These are phyloP conservation scores for Parathielavia hyrcaniae DNA, from an alignment of 495 filamentous ascomycete species.

Conservation along the genomic window DNA sequence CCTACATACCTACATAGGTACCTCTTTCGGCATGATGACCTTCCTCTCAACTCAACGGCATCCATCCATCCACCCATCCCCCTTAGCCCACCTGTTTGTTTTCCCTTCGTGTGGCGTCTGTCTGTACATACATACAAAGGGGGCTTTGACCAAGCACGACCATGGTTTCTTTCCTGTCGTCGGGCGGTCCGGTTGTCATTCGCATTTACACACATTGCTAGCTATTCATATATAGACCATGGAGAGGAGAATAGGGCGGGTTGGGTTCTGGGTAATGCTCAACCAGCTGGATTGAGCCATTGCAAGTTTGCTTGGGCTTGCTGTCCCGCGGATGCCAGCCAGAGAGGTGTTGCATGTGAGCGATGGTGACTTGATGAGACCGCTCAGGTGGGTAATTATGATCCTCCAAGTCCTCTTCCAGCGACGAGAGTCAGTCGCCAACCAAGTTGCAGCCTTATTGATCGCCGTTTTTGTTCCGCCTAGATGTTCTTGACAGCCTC, in stretches of 20 bases:
- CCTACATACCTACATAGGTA: too few species aligned
- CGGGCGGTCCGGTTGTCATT: constrained; percentile 1
- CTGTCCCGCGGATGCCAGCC: too few species aligned
- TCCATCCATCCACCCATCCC: constrained; percentile 1
- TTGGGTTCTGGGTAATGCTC: constrained; percentile 3
- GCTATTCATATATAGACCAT: constrained; percentile 11
- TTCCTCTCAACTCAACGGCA: neutral
- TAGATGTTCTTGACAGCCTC: constrained; percentile 51
- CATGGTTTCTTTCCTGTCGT: constrained; percentile 8
- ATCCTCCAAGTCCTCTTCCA: too few species aligned
- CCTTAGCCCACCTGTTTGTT: too few species aligned
- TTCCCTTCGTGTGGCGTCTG: neutral
- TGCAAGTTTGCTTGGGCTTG: neutral
- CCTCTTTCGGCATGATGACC: constrained; percentile 17
- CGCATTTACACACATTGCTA: constrained; percentile 12
- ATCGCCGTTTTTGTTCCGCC: constrained; percentile 66
- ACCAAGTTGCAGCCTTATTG: constrained; percentile 63
- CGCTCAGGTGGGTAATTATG: too few species aligned
- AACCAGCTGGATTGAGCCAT: neutral
- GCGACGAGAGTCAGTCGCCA: constrained; percentile 31
- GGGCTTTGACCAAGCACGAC: constrained; percentile 4
- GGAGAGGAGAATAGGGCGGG: constrained; percentile 3
- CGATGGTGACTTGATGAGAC: neutral
- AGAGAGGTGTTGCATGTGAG: neutral
- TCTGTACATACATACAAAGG: constrained; percentile 8